A percentile compares a stretch with the other conserved stretches of the same genome.
Conservation (phyloP, 2,329 filamentous ascomycete species). For the Pyrenophora tritici-repentis region DNA sequence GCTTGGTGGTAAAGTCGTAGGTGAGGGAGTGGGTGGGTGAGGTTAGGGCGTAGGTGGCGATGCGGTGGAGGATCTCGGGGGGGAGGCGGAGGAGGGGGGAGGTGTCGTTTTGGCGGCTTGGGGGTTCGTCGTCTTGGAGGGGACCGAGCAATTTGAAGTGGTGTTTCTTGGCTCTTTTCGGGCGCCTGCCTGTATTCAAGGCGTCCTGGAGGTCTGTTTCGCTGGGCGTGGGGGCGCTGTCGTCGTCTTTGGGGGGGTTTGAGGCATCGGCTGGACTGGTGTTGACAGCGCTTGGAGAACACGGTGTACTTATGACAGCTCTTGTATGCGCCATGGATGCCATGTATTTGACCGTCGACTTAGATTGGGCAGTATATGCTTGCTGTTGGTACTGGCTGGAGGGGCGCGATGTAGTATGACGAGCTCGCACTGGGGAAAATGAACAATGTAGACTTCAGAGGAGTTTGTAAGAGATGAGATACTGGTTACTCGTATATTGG, state of each 20-base stretch:
- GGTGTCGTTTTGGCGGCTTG: not conserved
- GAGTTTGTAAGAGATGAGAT: not conserved
- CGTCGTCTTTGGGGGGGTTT: not conserved
- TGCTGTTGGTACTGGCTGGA: not conserved
- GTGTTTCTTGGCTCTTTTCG: slow-evolving; percentile 3
- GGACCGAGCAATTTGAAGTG: slow-evolving; percentile 3
- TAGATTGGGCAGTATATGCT: too few species aligned
- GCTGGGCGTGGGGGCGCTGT: too few species aligned
- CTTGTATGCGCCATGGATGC: not conserved
- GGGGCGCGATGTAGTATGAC: not conserved
- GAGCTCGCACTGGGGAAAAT: not conserved
- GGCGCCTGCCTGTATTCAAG: not conserved
- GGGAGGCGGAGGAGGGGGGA: slow-evolving; percentile 19
- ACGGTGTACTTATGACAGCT: not conserved
- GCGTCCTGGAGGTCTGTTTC: not conserved
- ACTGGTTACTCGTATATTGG: not conserved
- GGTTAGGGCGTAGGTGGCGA: slow-evolving; percentile 17
- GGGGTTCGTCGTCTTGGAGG: not conserved
- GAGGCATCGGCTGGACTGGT: not conserved
- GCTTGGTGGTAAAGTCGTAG: slow-evolving; percentile 4
- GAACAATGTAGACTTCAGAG: not conserved
- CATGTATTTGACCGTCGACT: not conserved
- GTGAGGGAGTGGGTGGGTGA: slow-evolving; percentile 2
- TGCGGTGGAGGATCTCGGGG: slow-evolving; percentile 17
- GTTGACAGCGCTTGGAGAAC: not conserved